A percentile compares a stretch with the other conserved stretches of the same genome.
Evolutionary conservation across 129 eudicot genomes (phyloP).

Genomic region (Chrysanthemum lavandulifolium): DNA sequence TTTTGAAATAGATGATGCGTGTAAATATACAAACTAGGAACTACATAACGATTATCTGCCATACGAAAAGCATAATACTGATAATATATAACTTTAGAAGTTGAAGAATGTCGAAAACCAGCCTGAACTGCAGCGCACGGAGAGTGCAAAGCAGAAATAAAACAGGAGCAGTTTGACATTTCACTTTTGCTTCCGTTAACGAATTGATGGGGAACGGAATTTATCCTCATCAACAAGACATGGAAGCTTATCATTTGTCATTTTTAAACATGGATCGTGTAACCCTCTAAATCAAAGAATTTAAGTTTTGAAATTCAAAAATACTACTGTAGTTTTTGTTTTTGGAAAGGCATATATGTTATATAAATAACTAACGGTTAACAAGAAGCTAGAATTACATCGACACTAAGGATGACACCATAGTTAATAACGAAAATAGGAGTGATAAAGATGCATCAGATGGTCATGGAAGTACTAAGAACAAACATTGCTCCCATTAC

Average conservation of each 20-base stretch:
- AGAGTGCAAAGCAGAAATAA: slow-evolving; percentile 22
- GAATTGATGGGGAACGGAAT: slow-evolving; percentile 31
- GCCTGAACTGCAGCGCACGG: slow-evolving; percentile 14
- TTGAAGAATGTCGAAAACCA: slow-evolving; percentile 8
- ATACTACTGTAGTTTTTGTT: neutral
- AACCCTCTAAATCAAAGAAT: neutral
- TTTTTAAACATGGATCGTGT: neutral
- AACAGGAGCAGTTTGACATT: slow-evolving; percentile 3
- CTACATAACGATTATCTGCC: too few relatives aligned
- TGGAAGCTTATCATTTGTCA: slow-evolving; percentile 20
- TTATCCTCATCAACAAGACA: slow-evolving; percentile 39
- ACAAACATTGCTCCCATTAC: slow-evolving; percentile 18
- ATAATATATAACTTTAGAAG: neutral
- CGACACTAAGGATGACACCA: slow-evolving; percentile 11
- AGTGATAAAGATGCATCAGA: slow-evolving; percentile 17
- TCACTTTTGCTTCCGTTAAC: slow-evolving; percentile 32
- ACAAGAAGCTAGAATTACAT: slow-evolving; percentile 22
- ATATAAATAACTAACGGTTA: slow-evolving; percentile 17
- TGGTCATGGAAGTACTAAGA: slow-evolving; percentile 31
- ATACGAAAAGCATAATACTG: too few relatives aligned
- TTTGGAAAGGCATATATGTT: too few relatives aligned
- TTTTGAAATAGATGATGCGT: too few relatives aligned
- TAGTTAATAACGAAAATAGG: neutral
- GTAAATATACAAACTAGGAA: too few relatives aligned
- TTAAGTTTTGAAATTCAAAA: neutral